phyloP scores from a whole-genome alignment of 2,329 filamentous ascomycete genomes.

The Teratosphaeria destructans region DNA sequence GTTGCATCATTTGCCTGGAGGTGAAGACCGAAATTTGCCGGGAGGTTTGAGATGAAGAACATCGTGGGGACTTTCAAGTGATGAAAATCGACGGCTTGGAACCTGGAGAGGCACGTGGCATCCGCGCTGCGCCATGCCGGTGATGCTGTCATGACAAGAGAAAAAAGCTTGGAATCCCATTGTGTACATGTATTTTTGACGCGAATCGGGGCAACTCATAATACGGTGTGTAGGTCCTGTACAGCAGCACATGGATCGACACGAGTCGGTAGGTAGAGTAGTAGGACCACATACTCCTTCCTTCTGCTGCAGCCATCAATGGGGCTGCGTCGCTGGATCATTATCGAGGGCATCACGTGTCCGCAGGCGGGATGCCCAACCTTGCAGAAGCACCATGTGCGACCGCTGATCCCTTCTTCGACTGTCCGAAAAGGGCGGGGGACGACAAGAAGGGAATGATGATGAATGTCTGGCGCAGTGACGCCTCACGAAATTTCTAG shows the following conservation, averaged over 20 bases:
- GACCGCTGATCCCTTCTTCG: background rate
- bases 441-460: background rate
- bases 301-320: background rate
- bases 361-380: background rate
- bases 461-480: too few species aligned
- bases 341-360: background rate
- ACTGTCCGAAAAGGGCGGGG: background rate
- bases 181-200: background rate
- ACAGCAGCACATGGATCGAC: too few species aligned
- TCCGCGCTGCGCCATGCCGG: background rate
- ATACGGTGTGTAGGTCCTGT: too few species aligned
- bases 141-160: background rate
- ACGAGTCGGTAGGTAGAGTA: too few species aligned
- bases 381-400: background rate
- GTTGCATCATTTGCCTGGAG: too few species aligned
- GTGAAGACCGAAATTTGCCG: background rate
- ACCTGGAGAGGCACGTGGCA: background rate
- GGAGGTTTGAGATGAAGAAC: background rate
- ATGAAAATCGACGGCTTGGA: background rate
- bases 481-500: constrained; percentile 1
- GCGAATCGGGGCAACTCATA: too few species aligned
- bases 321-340: background rate
- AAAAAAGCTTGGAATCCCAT: background rate
- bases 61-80: background rate
- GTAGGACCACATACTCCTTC: too few species aligned